These are phyloP conservation scores for Aspergillus sp. DNA, from an alignment of 2,329 filamentous ascomycete genomes.

Conservation along the genomic window DNA sequence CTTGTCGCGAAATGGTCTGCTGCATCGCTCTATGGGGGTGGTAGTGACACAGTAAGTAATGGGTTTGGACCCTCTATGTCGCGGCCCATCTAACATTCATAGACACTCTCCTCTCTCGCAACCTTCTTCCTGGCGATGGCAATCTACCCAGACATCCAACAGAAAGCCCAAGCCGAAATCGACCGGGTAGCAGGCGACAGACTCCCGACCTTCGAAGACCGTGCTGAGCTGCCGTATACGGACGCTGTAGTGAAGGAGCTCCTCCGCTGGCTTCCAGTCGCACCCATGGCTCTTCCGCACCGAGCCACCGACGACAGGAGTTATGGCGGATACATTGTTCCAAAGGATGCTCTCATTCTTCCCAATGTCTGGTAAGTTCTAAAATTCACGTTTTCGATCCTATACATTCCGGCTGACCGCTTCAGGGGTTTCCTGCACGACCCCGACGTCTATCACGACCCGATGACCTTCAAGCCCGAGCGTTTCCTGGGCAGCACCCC, in stretches of 20 bases:
- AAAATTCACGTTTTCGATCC: neutral
- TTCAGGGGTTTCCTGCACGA: slow-evolving; percentile 27
- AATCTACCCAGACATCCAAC: neutral
- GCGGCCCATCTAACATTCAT: neutral
- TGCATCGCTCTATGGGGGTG: neutral
- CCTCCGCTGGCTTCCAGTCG: slow-evolving; percentile 33
- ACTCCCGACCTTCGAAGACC: slow-evolving; percentile 39
- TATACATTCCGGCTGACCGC: neutral
- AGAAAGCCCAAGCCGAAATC: slow-evolving; percentile 3
- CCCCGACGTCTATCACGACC: slow-evolving; percentile 18
- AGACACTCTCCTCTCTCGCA: neutral
- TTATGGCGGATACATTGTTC: slow-evolving; percentile 22
- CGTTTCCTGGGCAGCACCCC: neutral
- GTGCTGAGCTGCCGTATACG: slow-evolving; percentile 31
- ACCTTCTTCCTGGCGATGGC: slow-evolving; percentile 4
- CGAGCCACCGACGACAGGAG: slow-evolving; percentile 21
- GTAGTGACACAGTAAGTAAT: neutral
- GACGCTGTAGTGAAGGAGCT: slow-evolving; percentile 35
- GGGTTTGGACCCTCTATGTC: neutral
- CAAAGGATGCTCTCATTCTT: slow-evolving; percentile 35
- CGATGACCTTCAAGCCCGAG: neutral
- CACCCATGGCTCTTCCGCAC: slow-evolving; percentile 29
- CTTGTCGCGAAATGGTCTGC: neutral
- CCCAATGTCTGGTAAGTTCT: slow-evolving; percentile 35
- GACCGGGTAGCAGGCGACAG: slow-evolving; percentile 10